Percentiles rank a stretch among this genome's conserved stretches.
These are phyloP conservation scores for Pseudocercospora musae DNA, from an alignment of 2,329 filamentous ascomycete genomes.

Conservation along the genomic window DNA sequence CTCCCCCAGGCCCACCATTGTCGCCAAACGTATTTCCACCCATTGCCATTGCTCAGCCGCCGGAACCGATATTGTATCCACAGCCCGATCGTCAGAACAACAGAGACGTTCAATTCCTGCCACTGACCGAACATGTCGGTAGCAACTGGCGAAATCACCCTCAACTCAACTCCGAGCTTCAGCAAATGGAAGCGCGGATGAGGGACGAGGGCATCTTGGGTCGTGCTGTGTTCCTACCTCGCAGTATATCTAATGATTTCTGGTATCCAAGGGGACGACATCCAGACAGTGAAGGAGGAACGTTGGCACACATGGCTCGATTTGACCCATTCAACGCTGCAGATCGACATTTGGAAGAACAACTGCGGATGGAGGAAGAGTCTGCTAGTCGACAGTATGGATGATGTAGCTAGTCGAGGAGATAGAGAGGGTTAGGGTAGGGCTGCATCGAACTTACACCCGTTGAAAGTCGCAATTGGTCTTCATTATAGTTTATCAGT, in stretches of 20 bases:
- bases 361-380: neutral
- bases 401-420: neutral
- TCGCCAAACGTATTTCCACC: neutral
- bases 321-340: neutral
- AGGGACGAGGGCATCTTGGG: neutral
- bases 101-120: neutral
- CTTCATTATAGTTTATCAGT: neutral
- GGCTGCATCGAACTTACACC: neutral
- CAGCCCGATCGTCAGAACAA: neutral
- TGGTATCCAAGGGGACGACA: neutral
- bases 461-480: neutral
- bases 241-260: neutral
- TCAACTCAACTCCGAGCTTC: neutral
- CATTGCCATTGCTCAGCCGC: neutral
- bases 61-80: neutral
- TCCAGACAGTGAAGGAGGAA: neutral
- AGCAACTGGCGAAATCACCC: neutral
- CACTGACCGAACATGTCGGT: neutral
- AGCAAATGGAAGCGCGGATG: neutral
- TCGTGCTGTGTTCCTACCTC: neutral
- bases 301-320: neutral
- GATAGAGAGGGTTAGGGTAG: neutral
- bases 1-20: neutral
- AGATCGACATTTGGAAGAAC: neutral
- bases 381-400: neutral